Base-by-base conservation (phyloP, 2,329 filamentous ascomycete species). In the Cladosporium sp. region DNA sequence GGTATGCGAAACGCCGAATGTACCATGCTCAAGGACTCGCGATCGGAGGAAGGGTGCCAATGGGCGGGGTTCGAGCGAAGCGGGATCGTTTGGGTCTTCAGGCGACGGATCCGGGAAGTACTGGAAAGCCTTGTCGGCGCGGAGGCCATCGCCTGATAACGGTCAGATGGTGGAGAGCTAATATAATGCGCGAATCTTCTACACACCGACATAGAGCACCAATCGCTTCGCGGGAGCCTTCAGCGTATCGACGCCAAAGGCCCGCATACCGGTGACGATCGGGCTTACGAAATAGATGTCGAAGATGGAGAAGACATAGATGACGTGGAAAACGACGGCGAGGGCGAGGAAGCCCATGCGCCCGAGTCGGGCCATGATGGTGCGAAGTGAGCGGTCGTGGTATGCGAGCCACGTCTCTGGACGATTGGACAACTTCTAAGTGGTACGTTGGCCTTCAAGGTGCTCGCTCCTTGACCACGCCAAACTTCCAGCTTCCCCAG, bases 201-300 rank as follows among this genome's bases (percentile, higher is more conserved):
- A 53, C 62, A 48, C 60, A 87, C 93, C 93, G 63, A 98, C 95
- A 69, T 95, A 95, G 28, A 98, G 80, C 45, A 98, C 87, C 54
- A 98, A 78, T 58, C 93, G 83, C 70, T 93, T 89, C 4, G 95
- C 92, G 1, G 93, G 93, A 18, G 91, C 81, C 69, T 85, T 58
- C 46, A 80, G 73, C 52, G 84, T 78, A 55, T 90, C 81, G 35
- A 95, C 77, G 43, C 77, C 74, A 71, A 89, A 91, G 55, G 90
- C 80, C 65, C 81, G 83, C 93, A 98, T 98, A 66, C 93, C 93
- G 75, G 86, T 87, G 51, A 97, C 93, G 62, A 98, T 93, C 18
- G 93, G 93, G 68, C 90, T 96, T 67, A 96, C 90, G 68, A 98
- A 98, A 73, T 98, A 97, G 59, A 97, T 93, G 70, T 96, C 91